Conservation (phyloP, 139 green algal species). For the Chlamydomonas sphaeroides region DNA sequence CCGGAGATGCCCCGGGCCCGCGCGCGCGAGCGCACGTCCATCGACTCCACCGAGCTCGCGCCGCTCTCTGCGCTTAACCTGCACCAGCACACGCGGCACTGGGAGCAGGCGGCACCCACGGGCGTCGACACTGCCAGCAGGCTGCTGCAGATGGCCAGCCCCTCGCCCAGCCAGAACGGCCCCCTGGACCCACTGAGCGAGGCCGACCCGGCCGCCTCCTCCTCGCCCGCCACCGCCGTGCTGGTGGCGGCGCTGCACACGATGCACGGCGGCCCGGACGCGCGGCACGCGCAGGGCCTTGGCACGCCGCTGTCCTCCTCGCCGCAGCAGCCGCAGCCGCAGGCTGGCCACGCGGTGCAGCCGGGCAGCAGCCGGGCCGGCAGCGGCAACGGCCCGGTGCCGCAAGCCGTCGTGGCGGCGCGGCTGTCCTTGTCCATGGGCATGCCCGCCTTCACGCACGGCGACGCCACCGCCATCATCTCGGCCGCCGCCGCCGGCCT, state of each 20-base stretch:
- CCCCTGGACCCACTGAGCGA: constrained; percentile 23
- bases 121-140: background rate
- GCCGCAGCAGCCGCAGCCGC: background rate
- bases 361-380: background rate
- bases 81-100: constrained; percentile 22
- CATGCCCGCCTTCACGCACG: background rate
- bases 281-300: too few relatives aligned
- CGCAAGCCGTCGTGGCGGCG: background rate
- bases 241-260: background rate
- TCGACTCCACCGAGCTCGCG: too few relatives aligned
- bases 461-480: background rate
- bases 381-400: background rate
- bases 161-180: constrained; percentile 23
- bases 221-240: background rate
- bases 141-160: constrained; percentile 10
- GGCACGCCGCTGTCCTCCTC: too few relatives aligned
- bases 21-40: too few relatives aligned
- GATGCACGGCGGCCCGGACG: too few relatives aligned
- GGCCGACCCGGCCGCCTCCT: background rate
- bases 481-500: background rate
- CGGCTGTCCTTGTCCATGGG: constrained; percentile 3
- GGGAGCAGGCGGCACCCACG: background rate
- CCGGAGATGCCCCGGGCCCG: constrained; percentile 3
- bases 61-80: constrained; percentile 17
- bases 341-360: background rate